Evolutionary conservation across 352 stramenopile genomes (phyloP).

Genomic region (Globisporangium viniferum): DNA sequence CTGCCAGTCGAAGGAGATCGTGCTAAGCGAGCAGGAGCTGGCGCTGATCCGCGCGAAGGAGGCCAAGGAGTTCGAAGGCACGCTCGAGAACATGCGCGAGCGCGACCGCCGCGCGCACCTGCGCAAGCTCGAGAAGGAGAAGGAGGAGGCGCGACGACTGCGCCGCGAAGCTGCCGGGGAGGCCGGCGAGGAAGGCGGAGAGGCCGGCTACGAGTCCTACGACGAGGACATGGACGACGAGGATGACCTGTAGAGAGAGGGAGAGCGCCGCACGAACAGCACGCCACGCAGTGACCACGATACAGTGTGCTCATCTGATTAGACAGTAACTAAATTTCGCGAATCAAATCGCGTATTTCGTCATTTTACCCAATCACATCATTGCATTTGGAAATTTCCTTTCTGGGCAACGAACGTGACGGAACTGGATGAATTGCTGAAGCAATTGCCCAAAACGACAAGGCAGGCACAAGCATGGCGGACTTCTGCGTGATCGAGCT

Average conservation of each 20-base stretch:
- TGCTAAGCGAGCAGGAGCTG: constrained; percentile 43
- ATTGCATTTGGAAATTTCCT: background rate
- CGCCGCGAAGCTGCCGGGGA: constrained; percentile 26
- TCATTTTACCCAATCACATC: constrained; percentile 18
- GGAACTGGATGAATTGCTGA: background rate
- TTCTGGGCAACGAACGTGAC: background rate
- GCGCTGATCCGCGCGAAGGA: constrained; percentile 44
- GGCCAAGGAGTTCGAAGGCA: constrained; percentile 45
- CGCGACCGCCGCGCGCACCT: constrained; percentile 70
- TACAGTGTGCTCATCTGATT: background rate
- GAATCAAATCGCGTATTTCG: constrained; percentile 23
- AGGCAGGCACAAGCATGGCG: constrained; percentile 5
- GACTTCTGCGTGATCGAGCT: constrained; percentile 49
- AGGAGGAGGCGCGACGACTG: constrained; percentile 36
- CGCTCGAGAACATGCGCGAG: constrained; percentile 69
- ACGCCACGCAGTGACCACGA: background rate
- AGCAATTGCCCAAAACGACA: background rate
- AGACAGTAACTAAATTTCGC: constrained; percentile 12
- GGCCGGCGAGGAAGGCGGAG: constrained; percentile 26
- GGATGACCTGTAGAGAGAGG: constrained; percentile 15
- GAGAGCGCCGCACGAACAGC: background rate
- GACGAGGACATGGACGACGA: constrained; percentile 48
- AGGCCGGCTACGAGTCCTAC: constrained; percentile 13
- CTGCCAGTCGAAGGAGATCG: constrained; percentile 70
- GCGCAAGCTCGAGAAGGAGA: constrained; percentile 56